phyloP scores from a whole-genome alignment of 176 grass and related monocot genomes.

The Avena insularis region DNA sequence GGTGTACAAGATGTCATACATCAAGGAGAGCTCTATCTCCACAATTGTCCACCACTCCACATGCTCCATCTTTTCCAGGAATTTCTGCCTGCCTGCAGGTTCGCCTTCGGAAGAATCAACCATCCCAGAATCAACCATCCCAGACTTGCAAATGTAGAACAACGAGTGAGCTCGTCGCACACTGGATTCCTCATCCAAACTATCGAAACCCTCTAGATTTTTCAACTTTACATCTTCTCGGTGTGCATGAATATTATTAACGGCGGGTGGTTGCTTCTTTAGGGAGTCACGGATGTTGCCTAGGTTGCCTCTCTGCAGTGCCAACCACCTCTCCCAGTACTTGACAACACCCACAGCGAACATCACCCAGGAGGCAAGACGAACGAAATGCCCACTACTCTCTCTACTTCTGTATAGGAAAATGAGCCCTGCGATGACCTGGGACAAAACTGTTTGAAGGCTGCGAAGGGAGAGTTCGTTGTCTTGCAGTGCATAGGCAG shows the following conservation, averaged over 20 bases:
- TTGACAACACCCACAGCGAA: not conserved
- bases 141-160: not conserved
- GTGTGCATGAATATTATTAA: not conserved
- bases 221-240: not conserved
- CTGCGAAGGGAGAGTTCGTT: no score
- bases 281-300: not conserved
- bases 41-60: no score
- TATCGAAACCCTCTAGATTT: not conserved
- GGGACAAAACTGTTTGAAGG: no score
- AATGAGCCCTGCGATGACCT: no score
- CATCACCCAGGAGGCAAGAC: not conserved
- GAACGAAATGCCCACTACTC: no score
- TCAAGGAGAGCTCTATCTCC: no score
- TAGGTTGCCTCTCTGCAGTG: not conserved
- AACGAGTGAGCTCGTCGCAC: not conserved
- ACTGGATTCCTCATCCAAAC: not conserved
- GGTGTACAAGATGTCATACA: no score
- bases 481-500: no score
- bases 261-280: not conserved
- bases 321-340: not conserved
- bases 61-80: not conserved
- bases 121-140: not conserved
- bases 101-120: not conserved
- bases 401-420: no score
- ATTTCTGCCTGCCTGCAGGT: not conserved